Evolutionary conservation across 768 basidiomycete species (phyloP), one percentile per base, ranked within the genome.

Genomic region (Dacryopinax primogenitus): DNA sequence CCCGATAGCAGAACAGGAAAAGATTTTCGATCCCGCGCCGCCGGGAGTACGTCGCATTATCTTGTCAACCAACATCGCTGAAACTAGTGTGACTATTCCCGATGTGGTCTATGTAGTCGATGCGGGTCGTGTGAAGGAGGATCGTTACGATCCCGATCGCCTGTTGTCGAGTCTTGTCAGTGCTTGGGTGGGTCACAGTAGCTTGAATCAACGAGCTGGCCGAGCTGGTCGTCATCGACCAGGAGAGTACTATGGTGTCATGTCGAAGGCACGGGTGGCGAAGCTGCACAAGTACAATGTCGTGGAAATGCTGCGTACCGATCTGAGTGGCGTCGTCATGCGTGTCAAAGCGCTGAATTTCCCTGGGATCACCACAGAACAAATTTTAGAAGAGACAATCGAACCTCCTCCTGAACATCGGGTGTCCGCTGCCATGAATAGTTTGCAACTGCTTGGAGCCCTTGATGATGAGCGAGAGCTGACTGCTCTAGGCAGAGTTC

Each of bases 81-180:
- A 97, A 76, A 94, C 93, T 1, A 93, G 91, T 2, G 81, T 96
- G 69, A 97, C 94, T 2, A 95, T 97, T 69, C 92, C 92, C 0
- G 90, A 95, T 69, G 90, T 96, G 28, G 90, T 95, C 11, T 93
- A 90, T 70, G 94, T 98, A 33, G 85, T 97, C 45, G 95, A 98
- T 71, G 82, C 88, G 0, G 94, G 83, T 18, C 86, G 87, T 70
- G 81, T 92, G 71, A 96, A 96, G 75, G 90, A 94, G 74, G 83
- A 88, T 71, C 82, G 85, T 16, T 97, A 92, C 71, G 92, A 97
- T 70, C 91, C 94, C 0, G 83, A 87, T 62, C 81, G 89, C 28
- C 90, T 89, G 69, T 88, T 95, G 77, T 91, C 92, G 0, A 87
- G 90, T 21, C 81, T 96, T 32, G 85, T 94, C 64, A 87, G 88